These are phyloP conservation scores for Penicillium robsamsonii DNA, from an alignment of 495 filamentous ascomycete genomes.

Conservation along the genomic window DNA sequence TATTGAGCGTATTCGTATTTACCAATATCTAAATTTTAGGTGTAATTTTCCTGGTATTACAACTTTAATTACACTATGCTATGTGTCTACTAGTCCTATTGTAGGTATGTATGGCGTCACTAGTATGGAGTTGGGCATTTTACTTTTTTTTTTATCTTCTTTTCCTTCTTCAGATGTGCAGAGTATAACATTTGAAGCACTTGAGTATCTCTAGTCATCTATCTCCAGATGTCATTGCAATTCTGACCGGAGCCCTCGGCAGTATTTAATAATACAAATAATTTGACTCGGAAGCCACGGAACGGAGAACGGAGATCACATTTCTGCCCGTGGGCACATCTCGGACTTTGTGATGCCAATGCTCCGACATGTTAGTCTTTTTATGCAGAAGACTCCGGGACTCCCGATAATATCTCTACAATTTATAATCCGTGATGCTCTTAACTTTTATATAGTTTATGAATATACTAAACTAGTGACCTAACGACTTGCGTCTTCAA, in stretches of 20 bases:
- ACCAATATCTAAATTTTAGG: neutral
- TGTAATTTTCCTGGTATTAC: conserved; percentile 4
- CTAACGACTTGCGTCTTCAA: too few species aligned
- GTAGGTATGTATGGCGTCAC: conserved; percentile 23
- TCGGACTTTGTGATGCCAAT: conserved; percentile 18
- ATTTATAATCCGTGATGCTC: neutral
- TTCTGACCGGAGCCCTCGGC: conserved; percentile 4
- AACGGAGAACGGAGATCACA: conserved; percentile 28
- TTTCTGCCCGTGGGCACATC: conserved; percentile 4
- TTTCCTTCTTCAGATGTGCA: neutral
- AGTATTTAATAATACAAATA: conserved; percentile 1
- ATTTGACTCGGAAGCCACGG: conserved; percentile 33
- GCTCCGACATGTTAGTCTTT: conserved; percentile 7
- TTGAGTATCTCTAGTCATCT: neutral
- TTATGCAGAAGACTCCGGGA: conserved; percentile 3
- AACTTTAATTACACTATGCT: neutral
- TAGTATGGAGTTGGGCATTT: neutral
- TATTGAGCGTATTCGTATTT: conserved; percentile 15
- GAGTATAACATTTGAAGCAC: neutral
- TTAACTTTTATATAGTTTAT: neutral
- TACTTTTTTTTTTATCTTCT: neutral
- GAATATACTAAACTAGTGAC: neutral
- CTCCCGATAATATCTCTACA: neutral
- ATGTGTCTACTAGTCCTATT: conserved; percentile 6
- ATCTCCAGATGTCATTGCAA: neutral